phyloP scores from a whole-genome alignment of 768 basidiomycete species.

The Paxillus involutus region DNA sequence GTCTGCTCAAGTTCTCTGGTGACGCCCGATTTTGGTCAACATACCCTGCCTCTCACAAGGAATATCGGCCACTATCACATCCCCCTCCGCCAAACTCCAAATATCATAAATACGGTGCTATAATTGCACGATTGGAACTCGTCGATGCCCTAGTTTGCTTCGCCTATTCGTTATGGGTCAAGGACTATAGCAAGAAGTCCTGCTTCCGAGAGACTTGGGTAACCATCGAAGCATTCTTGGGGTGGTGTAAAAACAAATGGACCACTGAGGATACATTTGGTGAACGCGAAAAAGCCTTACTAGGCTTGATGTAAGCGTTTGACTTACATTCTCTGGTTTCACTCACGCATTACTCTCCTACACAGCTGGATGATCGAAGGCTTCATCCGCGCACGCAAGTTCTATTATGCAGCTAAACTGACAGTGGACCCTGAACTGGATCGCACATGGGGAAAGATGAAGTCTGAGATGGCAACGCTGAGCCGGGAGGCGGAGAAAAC shows the following conservation, averaged over 20 bases:
- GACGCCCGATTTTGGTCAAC: slow-evolving; percentile 78
- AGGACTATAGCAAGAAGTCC: slow-evolving; percentile 54
- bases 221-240: slow-evolving; percentile 68
- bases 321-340: slow-evolving; percentile 13
- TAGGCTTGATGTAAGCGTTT: slow-evolving; percentile 75
- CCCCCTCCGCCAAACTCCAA: slow-evolving; percentile 66
- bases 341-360: slow-evolving; percentile 24
- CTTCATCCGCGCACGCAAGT: slow-evolving; percentile 61
- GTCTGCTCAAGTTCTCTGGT: slow-evolving; percentile 81
- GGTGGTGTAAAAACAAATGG: slow-evolving; percentile 76
- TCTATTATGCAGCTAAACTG: slow-evolving; percentile 37
- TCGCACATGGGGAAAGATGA: slow-evolving; percentile 35
- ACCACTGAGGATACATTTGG: slow-evolving; percentile 39
- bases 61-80: slow-evolving; percentile 59
- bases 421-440: slow-evolving; percentile 35
- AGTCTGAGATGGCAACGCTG: slow-evolving; percentile 29
- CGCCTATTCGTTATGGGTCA: slow-evolving; percentile 81
- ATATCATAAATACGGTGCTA: slow-evolving; percentile 73
- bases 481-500: slow-evolving; percentile 36
- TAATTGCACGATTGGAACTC: slow-evolving; percentile 78
- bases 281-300: slow-evolving; percentile 56
- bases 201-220: slow-evolving; percentile 66
- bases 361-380: slow-evolving; percentile 77
- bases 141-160: slow-evolving; percentile 83
- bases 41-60: slow-evolving; percentile 61